A percentile compares a stretch with the other conserved stretches of the same genome.
Evolutionary conservation across 208 protist genomes (phyloP).

Genomic region (Wallacemonas sp.): DNA sequence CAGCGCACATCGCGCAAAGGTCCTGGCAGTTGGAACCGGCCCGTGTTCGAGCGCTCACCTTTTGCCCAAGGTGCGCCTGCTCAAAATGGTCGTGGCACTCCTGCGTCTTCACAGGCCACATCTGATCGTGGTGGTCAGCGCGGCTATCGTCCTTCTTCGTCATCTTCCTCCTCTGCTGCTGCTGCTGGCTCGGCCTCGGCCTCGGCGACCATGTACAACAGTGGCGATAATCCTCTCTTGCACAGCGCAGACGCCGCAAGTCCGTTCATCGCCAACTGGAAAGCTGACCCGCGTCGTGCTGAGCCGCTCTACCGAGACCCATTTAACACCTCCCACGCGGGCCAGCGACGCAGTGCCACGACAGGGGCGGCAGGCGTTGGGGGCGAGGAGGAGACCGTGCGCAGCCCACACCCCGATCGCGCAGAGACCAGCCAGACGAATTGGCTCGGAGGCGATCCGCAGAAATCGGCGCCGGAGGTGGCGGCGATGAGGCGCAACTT

Average conservation of each 20-base stretch:
- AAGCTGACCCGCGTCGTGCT: slow-evolving; percentile 29
- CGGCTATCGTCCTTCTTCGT: background rate
- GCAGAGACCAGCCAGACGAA: slow-evolving; percentile 1
- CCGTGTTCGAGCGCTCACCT: background rate
- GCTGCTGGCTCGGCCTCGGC: too few relatives aligned
- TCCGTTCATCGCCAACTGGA: slow-evolving; percentile 45
- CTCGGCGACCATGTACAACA: slow-evolving; percentile 11
- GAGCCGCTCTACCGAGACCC: slow-evolving; percentile 14
- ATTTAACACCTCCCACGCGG: slow-evolving; percentile 8
- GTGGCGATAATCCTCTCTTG: slow-evolving; percentile 9
- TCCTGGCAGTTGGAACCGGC: slow-evolving; percentile 45
- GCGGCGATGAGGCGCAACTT: slow-evolving; percentile 44
- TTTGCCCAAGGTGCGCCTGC: slow-evolving; percentile 11
- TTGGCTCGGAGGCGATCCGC: slow-evolving; percentile 33
- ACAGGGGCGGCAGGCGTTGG: background rate
- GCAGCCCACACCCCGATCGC: background rate
- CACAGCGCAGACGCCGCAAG: slow-evolving; percentile 19
- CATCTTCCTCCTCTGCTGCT: background rate
- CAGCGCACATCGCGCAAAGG: slow-evolving; percentile 63
- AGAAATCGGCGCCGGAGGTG: slow-evolving; percentile 22
- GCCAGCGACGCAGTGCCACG: background rate
- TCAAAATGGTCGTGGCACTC: slow-evolving; percentile 29
- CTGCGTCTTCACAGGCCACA: slow-evolving; percentile 5
- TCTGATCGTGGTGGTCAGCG: background rate
- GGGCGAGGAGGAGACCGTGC: background rate